These are phyloP conservation scores for Alternaria longipes DNA, from an alignment of 2,329 filamentous ascomycete genomes.

Conservation along the genomic window DNA sequence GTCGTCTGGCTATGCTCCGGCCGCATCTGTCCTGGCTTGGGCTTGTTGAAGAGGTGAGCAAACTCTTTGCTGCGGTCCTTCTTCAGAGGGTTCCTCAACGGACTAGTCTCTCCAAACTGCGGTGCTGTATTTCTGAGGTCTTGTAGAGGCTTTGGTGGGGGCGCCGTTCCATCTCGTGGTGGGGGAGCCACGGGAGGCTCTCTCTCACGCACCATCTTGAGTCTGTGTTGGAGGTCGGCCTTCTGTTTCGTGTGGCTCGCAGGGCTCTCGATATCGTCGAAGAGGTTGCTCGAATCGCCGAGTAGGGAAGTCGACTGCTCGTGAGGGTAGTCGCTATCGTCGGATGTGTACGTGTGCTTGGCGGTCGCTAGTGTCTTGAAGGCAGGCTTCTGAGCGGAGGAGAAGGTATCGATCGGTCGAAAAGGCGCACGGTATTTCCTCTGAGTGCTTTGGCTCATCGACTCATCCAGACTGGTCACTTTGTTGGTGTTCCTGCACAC, in stretches of 20 bases:
- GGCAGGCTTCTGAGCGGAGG: constrained; percentile 44
- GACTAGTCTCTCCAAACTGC: constrained; percentile 68
- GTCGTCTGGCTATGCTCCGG: constrained; percentile 60
- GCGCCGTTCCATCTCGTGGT: constrained; percentile 25
- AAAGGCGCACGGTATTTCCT: constrained; percentile 45
- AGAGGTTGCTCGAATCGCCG: constrained; percentile 49
- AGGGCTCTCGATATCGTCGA: constrained; percentile 37
- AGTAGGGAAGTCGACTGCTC: constrained; percentile 29
- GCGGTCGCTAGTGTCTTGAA: constrained; percentile 24
- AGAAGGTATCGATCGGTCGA: constrained; percentile 46
- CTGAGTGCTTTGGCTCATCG: constrained; percentile 37
- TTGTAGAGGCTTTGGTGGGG: constrained; percentile 40
- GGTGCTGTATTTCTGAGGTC: constrained; percentile 42
- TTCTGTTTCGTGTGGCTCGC: constrained; percentile 4
- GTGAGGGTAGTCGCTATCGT: constrained; percentile 13
- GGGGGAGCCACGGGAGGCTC: constrained; percentile 55
- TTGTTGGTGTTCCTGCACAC: neutral
- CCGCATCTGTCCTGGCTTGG: constrained; percentile 58
- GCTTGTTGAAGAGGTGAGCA: constrained; percentile 61
- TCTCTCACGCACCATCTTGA: constrained; percentile 63
- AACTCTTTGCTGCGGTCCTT: constrained; percentile 41
- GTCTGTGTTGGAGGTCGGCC: constrained; percentile 7
- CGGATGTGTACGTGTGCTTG: constrained; percentile 8
- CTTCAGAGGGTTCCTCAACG: constrained; percentile 61
- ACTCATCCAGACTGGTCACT: constrained; percentile 4